A percentile compares a stretch with the other conserved stretches of the same genome.
These are phyloP conservation scores for Cladorrhinum sp. DNA, from an alignment of 2,329 filamentous ascomycete genomes.

Conservation along the genomic window DNA sequence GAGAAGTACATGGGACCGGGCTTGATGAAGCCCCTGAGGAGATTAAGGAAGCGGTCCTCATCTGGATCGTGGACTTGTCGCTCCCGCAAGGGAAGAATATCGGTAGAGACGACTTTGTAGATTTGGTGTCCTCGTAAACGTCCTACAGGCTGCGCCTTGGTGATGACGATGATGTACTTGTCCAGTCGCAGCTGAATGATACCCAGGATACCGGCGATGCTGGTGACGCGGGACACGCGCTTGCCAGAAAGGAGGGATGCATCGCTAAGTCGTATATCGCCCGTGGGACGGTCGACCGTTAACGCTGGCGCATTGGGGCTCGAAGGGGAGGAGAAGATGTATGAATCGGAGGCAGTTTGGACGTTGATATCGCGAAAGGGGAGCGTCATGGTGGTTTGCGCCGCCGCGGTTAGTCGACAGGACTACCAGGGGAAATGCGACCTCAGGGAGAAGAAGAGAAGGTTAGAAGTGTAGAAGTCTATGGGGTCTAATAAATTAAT, in stretches of 20 bases:
- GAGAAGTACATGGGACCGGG: conserved; percentile 95
- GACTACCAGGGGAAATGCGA: background rate
- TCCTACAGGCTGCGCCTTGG: conserved; percentile 86
- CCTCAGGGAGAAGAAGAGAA: background rate
- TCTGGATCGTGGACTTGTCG: conserved; percentile 87
- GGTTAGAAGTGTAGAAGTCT: background rate
- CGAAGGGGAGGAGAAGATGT: conserved; percentile 95
- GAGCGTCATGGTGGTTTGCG: conserved; percentile 37
- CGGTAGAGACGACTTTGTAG: conserved; percentile 86
- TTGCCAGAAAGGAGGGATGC: conserved; percentile 71
- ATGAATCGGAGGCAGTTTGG: conserved; percentile 85
- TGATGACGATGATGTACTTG: conserved; percentile 97
- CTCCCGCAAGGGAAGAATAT: conserved; percentile 91
- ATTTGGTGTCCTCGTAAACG: conserved; percentile 93
- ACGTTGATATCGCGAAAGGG: conserved; percentile 98
- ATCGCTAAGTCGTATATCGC: conserved; percentile 83
- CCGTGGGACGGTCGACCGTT: conserved; percentile 86
- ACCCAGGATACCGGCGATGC: conserved; percentile 90
- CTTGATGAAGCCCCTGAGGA: conserved; percentile 79
- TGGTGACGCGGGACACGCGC: conserved; percentile 71
- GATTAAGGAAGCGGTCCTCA: conserved; percentile 83
- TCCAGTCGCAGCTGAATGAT: conserved; percentile 90
- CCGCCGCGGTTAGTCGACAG: background rate
- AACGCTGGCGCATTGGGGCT: conserved; percentile 84
- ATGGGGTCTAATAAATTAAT: background rate